These are phyloP conservation scores for Colletotrichum sp. DNA, from an alignment of 2,329 filamentous ascomycete genomes.

Conservation along the genomic window DNA sequence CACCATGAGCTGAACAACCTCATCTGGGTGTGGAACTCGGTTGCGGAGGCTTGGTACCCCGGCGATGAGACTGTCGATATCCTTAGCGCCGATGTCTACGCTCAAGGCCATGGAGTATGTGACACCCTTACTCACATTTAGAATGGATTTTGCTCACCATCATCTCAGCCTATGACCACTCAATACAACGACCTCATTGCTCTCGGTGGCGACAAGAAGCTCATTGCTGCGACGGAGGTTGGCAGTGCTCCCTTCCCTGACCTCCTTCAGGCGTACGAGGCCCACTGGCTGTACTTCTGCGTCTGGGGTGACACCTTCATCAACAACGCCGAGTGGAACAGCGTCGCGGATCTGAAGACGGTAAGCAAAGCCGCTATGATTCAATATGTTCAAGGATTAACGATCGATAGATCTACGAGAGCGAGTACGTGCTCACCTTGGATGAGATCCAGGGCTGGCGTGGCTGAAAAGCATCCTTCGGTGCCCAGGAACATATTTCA, in stretches of 20 bases:
- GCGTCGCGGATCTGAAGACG: conserved; percentile 39
- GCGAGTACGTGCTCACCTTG: conserved; percentile 36
- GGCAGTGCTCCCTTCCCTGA: conserved; percentile 49
- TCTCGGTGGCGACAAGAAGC: conserved; percentile 49
- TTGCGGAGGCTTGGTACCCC: conserved; percentile 50
- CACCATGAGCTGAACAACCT: conserved; percentile 51
- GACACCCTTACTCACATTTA: too few species aligned
- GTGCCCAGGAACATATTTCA: background rate
- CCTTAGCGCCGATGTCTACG: conserved; percentile 50
- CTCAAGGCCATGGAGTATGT: conserved; percentile 46
- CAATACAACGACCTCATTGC: conserved; percentile 48
- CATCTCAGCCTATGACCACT: conserved; percentile 39
- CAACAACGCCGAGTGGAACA: conserved; percentile 44
- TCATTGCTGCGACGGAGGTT: conserved; percentile 52
- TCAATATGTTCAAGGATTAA: background rate
- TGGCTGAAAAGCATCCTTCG: background rate
- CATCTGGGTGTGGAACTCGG: conserved; percentile 56
- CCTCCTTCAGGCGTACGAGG: conserved; percentile 45
- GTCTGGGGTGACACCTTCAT: conserved; percentile 51
- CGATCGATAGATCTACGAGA: conserved; percentile 29
- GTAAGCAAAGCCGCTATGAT: conserved; percentile 19
- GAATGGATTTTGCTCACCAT: too few species aligned
- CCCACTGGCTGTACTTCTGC: conserved; percentile 53
- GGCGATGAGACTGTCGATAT: conserved; percentile 50
- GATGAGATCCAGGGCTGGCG: conserved; percentile 40